phyloP scores from a whole-genome alignment of 2,329 filamentous ascomycete species.

The Zymoseptoria crescenta region DNA sequence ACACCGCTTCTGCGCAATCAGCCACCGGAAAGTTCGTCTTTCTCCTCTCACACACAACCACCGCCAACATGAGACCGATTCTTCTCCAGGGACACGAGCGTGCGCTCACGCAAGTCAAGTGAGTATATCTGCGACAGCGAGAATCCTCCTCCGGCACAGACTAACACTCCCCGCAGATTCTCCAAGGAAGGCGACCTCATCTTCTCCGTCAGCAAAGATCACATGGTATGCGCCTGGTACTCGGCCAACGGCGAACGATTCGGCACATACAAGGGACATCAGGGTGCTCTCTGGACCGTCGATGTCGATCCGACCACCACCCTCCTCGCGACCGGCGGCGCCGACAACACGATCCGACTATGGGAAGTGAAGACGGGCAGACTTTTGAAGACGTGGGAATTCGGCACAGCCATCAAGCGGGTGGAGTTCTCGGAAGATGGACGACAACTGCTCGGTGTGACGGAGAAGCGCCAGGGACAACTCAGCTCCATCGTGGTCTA shows the following conservation, averaged over 20 bases:
- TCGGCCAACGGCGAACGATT: constrained; percentile 96
- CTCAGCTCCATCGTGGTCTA: constrained; percentile 89
- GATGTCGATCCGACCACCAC: constrained; percentile 89
- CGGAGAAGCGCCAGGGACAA: constrained; percentile 97
- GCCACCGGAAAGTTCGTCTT: background rate
- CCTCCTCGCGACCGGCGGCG: constrained; percentile 87
- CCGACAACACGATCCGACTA: constrained; percentile 95
- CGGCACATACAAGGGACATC: constrained; percentile 92
- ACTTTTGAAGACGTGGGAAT: constrained; percentile 95
- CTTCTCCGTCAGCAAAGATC: constrained; percentile 93
- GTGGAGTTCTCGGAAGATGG: constrained; percentile 97
- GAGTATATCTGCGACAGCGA: background rate
- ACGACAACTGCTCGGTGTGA: constrained; percentile 81
- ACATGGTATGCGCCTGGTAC: constrained; percentile 94
- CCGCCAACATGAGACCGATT: constrained; percentile 82
- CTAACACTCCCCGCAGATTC: constrained; percentile 49
- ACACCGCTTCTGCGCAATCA: background rate
- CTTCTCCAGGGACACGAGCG: constrained; percentile 79
- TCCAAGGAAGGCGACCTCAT: constrained; percentile 93
- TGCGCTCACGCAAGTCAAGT: constrained; percentile 27
- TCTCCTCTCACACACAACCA: constrained; percentile 1
- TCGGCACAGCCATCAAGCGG: constrained; percentile 92
- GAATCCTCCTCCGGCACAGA: background rate
- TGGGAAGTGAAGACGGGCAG: constrained; percentile 94
- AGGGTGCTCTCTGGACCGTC: constrained; percentile 97